These are phyloP conservation scores for Cryptococcus hybrid DNA, from an alignment of 1,284 basidiomycete genomes.

Conservation along the genomic window DNA sequence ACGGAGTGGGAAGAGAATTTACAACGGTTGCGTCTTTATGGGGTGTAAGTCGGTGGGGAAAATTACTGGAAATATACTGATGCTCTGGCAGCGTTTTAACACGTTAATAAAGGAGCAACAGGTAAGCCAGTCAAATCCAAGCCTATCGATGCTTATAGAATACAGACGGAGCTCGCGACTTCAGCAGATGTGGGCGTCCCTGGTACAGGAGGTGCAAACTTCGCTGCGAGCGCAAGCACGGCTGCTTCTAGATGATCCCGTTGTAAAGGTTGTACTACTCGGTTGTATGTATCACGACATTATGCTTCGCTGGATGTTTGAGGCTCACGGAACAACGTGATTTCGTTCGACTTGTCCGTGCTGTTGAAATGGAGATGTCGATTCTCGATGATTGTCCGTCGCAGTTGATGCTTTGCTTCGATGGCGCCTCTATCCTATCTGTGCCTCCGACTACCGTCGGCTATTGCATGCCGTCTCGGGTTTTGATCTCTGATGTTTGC, in stretches of 20 bases:
- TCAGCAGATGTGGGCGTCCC: slow-evolving; percentile 40
- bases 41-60: slow-evolving; percentile 51
- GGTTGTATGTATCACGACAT: too few species aligned
- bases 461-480: not conserved
- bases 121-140: slow-evolving; percentile 16
- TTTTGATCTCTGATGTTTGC: too few species aligned
- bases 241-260: not conserved
- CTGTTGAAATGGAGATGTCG: too few species aligned
- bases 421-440: not conserved
- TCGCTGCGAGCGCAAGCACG: slow-evolving; percentile 3
- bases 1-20: slow-evolving; percentile 90
- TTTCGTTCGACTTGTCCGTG: too few species aligned
- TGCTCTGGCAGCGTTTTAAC: slow-evolving; percentile 32
- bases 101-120: slow-evolving; percentile 42
- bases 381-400: too few species aligned
- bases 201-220: slow-evolving; percentile 43
- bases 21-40: slow-evolving; percentile 84
- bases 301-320: too few species aligned
- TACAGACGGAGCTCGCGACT: slow-evolving; percentile 24
- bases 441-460: not conserved
- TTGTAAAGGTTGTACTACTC: too few species aligned
- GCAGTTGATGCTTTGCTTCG: too few species aligned
- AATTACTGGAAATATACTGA: not conserved
- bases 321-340: too few species aligned
- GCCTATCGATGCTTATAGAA: not conserved